These are phyloP conservation scores for Colletotrichum theobromicola DNA, from an alignment of 2,329 filamentous ascomycete genomes.

Conservation along the genomic window DNA sequence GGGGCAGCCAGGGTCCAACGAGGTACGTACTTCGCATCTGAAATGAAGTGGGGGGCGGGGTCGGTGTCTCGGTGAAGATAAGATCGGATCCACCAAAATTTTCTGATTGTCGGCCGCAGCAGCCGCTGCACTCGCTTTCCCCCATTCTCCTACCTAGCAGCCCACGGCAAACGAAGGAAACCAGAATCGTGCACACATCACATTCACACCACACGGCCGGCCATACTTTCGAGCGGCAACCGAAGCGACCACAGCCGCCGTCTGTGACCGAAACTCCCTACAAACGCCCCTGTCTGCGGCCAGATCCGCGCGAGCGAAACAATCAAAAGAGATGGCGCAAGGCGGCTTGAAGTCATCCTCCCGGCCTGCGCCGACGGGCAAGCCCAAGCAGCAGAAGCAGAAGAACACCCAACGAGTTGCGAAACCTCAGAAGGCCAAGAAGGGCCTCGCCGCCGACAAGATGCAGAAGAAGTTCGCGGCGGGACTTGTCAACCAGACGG, in stretches of 20 bases:
- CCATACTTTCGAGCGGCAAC: background rate
- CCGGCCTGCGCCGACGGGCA: conserved; percentile 43
- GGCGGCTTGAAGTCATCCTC: conserved; percentile 55
- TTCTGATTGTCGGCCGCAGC: background rate
- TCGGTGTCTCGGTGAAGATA: background rate
- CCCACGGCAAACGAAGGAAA: background rate
- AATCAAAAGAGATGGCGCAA: conserved; percentile 52
- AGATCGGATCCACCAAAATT: background rate
- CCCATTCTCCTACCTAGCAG: background rate
- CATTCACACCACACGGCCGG: background rate
- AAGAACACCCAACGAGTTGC: conserved; percentile 49
- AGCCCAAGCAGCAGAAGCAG: conserved; percentile 33
- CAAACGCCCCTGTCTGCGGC: background rate
- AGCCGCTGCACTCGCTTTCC: background rate
- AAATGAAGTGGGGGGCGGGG: background rate
- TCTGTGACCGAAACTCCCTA: background rate
- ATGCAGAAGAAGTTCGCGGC: conserved; percentile 59
- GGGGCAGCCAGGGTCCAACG: background rate
- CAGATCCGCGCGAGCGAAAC: background rate
- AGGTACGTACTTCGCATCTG: background rate
- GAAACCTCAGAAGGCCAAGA: conserved; percentile 54
- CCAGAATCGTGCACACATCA: background rate
- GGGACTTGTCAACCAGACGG: conserved; percentile 59
- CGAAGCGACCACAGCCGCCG: background rate
- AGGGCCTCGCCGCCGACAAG: conserved; percentile 52